Base-by-base conservation (phyloP, 768 basidiomycete genomes). In the Lanmaoa pseudosensibilis region DNA sequence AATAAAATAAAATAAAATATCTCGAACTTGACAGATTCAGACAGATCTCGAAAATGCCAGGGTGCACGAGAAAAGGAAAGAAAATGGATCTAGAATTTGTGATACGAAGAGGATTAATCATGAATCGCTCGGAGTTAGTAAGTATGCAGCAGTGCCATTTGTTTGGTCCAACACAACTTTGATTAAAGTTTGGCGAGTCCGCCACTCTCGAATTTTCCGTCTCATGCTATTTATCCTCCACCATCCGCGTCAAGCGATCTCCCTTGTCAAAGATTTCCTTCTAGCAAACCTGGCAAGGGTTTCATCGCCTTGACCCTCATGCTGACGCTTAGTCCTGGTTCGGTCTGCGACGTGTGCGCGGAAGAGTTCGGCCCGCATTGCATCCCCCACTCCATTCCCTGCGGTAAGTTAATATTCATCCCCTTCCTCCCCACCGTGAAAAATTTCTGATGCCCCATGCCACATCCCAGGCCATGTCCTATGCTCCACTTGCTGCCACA, bases 271-370 rank as follows among this genome's bases (percentile, higher is more conserved):
- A 72, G 59, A 62, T 69, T 75, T 74, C 62, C 63, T 67, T 73
- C 65, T 65, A 71, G 68, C 72, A 68, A 69, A 73, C 72, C 66
- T 72, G 70, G 65, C 69, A 70, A 72, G 72, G 72, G 72, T 70
- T 64, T 71, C 60, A 67, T 67, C 68, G 73, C 68, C 71, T 73
- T 72, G 71, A 70, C 69, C 68, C 66, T 69, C 70, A 92, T 92
- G 90, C 83, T 92, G 77, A 87, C 89, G 72, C 87, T 92, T 69
- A 81, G 77, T 77, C 83, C 87, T 73, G 87, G 87, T 74, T 90
- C 87, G 72, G 80, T 85, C 73, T 92, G 90, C 85, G 90, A 92
- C 80, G 90, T 92, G 69, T 92, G 90, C 79, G 89, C 89, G 68
- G 89, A 91, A 76, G 88, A 91, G 78, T 92, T 82, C 74, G 86